Percentiles rank a stretch among this genome's conserved stretches.
These are phyloP conservation scores for Eutrema heterophyllum DNA, from an alignment of 345 rosid species.

Conservation along the genomic window DNA sequence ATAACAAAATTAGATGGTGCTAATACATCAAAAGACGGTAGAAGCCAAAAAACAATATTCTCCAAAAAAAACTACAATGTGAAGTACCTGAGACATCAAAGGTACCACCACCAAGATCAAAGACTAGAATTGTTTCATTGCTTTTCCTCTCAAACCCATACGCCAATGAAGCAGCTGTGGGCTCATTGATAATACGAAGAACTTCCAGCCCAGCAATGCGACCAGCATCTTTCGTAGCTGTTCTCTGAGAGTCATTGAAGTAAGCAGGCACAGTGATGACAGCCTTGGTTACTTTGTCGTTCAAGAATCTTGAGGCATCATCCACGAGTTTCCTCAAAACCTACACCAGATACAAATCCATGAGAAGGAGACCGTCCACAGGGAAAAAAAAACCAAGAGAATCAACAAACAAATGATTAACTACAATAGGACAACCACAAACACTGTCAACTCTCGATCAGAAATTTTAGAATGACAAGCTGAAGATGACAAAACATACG, in stretches of 20 bases:
- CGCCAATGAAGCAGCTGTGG: slow-evolving; percentile 96
- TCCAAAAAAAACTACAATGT: not conserved
- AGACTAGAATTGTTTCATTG: slow-evolving; percentile 92
- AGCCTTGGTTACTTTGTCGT: slow-evolving; percentile 66
- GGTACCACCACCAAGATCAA: slow-evolving; percentile 99
- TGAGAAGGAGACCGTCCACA: not conserved
- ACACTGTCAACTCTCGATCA: too few relatives aligned
- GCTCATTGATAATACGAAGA: slow-evolving; percentile 93
- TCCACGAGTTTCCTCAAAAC: slow-evolving; percentile 94
- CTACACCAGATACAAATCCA: slow-evolving; percentile 31
- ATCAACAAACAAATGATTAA: not conserved
- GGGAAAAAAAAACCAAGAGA: not conserved
- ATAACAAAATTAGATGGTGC: not conserved
- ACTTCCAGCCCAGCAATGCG: slow-evolving; percentile 79
- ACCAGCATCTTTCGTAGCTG: slow-evolving; percentile 98
- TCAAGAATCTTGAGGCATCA: slow-evolving; percentile 83
- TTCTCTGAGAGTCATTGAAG: slow-evolving; percentile 86
- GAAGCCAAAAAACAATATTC: not conserved
- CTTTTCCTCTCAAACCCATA: slow-evolving; percentile 95
- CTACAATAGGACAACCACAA: not conserved
- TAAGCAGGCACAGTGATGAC: slow-evolving; percentile 77
- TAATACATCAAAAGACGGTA: not conserved
- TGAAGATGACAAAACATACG: not conserved
- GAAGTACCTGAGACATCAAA: slow-evolving; percentile 92
- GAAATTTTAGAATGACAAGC: not conserved